A percentile compares a stretch with the other conserved stretches of the same genome.
phyloP scores from a whole-genome alignment of 345 rosid genomes.

The Barbarea vulgaris region DNA sequence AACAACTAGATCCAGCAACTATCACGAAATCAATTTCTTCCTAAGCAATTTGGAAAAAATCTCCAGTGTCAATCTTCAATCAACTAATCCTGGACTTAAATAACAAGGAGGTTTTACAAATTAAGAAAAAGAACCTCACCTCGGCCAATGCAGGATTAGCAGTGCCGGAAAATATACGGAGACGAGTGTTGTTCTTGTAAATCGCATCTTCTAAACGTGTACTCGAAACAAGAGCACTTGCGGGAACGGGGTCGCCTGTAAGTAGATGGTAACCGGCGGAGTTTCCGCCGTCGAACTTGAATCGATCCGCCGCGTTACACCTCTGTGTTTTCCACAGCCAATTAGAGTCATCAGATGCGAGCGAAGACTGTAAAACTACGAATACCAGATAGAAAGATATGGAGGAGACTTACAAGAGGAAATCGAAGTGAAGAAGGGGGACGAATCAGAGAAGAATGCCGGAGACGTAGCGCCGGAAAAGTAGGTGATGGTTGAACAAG shows the following conservation, averaged over 20 bases:
- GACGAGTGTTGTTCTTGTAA: constrained; percentile 60
- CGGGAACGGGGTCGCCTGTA: constrained; percentile 38
- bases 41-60: background rate
- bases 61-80: background rate
- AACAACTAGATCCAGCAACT: background rate
- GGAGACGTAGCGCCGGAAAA: constrained; percentile 30
- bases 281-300: constrained; percentile 59
- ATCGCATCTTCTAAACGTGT: constrained; percentile 42
- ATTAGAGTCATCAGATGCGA: background rate
- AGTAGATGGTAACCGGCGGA: constrained; percentile 50
- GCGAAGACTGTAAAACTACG: background rate
- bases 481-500: constrained; percentile 25
- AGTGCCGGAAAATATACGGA: constrained; percentile 91
- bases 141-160: constrained; percentile 91
- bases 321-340: constrained; percentile 39
- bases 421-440: constrained; percentile 31
- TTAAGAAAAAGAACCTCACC: constrained; percentile 51
- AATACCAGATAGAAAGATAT: background rate
- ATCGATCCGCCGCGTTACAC: constrained; percentile 67
- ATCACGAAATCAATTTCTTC: background rate
- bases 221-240: constrained; percentile 45
- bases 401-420: constrained; percentile 31
- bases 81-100: background rate
- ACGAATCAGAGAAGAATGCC: constrained; percentile 26
- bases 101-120: background rate